Evolutionary conservation across 116 monocot species (phyloP).

Genomic region (Dioscorea cayenensis): DNA sequence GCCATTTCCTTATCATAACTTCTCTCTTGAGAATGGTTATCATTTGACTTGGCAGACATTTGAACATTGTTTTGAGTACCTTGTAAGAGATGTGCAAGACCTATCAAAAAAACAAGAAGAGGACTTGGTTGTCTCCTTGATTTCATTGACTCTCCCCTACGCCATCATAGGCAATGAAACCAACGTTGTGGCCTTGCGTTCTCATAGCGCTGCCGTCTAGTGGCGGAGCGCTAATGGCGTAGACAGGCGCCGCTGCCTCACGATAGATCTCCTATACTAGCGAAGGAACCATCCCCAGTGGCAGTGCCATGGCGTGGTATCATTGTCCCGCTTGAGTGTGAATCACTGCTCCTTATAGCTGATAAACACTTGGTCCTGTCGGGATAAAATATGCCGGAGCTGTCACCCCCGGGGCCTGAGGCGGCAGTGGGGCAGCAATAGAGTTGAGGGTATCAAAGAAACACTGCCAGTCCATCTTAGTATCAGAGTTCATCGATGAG

Average conservation of each 20-base stretch:
- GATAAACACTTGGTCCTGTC: slow-evolving; percentile 14
- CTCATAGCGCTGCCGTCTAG: background rate
- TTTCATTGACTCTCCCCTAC: too few relatives aligned
- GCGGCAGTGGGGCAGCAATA: slow-evolving; percentile 1
- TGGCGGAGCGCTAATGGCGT: too few relatives aligned
- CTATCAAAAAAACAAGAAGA: too few relatives aligned
- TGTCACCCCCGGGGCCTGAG: background rate
- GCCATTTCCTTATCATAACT: too few relatives aligned
- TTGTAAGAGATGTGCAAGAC: too few relatives aligned
- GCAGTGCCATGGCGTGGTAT: slow-evolving; percentile 15
- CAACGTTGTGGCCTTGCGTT: background rate
- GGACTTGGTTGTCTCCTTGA: too few relatives aligned
- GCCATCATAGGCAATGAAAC: slow-evolving; percentile 22
- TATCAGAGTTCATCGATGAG: background rate
- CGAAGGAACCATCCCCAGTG: slow-evolving; percentile 14
- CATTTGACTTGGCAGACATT: too few relatives aligned
- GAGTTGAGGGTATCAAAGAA: slow-evolving; percentile 45
- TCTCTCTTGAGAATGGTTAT: too few relatives aligned
- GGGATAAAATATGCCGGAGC: slow-evolving; percentile 22
- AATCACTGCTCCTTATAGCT: background rate
- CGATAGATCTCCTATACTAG: too few relatives aligned
- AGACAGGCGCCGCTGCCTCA: background rate
- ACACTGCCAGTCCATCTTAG: slow-evolving; percentile 30
- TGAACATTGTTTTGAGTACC: too few relatives aligned
- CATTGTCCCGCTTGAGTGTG: slow-evolving; percentile 4